Base-by-base conservation (phyloP, 140 eudicot genomes). In the Flaveria floridana region DNA sequence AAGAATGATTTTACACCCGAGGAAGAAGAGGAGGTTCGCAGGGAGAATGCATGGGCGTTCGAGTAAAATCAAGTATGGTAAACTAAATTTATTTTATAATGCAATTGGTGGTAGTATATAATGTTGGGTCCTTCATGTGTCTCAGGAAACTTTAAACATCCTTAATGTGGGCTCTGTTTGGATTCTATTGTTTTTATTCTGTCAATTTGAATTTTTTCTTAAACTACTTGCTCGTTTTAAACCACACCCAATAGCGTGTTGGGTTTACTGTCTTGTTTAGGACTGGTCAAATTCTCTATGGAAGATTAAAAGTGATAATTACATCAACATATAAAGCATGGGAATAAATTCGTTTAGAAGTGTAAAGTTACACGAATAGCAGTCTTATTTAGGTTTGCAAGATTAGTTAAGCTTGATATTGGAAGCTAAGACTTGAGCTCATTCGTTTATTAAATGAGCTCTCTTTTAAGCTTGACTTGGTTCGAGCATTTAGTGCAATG, bases 21-120 rank as follows among this genome's bases (percentile, higher is more conserved):
- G 67, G 87, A 84, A 69, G 87, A 84, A 63, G 87, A 80, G 61
- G 87, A 84, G 73, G 85, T 84, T 44, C 82, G 83, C 68, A 76
- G 85, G 72, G 87, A 84, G 80, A 84, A 84, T 68, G 85, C 84
- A 5, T 84, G 83, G 87, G 87, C 87, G 5, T 84, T 80, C 23
- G 82, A 84, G 77, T 84, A 46, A 68, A 63, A 51, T 67, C 39
- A 1, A 13, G 41, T 64, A 25, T 44, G 20, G 23, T 12, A 28
- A 44, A 55, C 46, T 42, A 9, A 61, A 67, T 66, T 11, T 58
- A 26, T 69, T 50, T 47, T 69, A 25, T 59, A 42, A 57, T 69
- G 53, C 65, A 44, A 58, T 71, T 47, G 46, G 76, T 68, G 28
- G 74, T 68, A 69, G 76, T 77, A 68, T 68, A 70, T 70, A 70